Conservation (phyloP, 306 rosid genomes). For the Bauhinia variegata region DNA sequence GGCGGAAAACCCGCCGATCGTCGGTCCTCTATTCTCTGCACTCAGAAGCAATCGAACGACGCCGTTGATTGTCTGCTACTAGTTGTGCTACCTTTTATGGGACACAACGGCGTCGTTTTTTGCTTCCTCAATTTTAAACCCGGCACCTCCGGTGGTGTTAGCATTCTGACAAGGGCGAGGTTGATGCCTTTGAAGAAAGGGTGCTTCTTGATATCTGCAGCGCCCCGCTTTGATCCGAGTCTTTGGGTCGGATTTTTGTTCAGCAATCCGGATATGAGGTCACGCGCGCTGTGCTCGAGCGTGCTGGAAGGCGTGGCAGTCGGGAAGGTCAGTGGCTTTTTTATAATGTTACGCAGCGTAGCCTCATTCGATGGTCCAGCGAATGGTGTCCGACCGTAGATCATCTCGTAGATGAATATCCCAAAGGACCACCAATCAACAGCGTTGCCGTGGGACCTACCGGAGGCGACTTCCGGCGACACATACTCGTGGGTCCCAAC, state of each 20-base stretch:
- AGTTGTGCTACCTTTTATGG: too few species aligned
- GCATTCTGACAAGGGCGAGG: too few species aligned
- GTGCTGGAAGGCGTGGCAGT: constrained; percentile 47
- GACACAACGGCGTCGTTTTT: too few species aligned
- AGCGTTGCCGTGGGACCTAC: constrained; percentile 95
- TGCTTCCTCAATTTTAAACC: too few species aligned
- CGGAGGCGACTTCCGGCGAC: constrained; percentile 93
- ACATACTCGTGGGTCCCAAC: constrained; percentile 98
- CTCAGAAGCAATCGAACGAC: constrained; percentile 47
- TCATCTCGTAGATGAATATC: constrained; percentile 77
- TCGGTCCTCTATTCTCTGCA: not conserved
- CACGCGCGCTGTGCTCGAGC: constrained; percentile 83
- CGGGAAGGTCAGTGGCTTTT: constrained; percentile 66
- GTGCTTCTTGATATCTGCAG: too few species aligned
- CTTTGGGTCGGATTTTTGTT: too few species aligned
- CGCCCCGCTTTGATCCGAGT: too few species aligned
- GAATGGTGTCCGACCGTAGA: constrained; percentile 89
- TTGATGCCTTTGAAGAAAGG: too few species aligned
- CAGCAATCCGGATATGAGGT: constrained; percentile 39
- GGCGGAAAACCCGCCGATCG: constrained; percentile 30
- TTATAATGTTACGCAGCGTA: constrained; percentile 67
- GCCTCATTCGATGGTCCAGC: constrained; percentile 74
- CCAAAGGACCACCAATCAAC: constrained; percentile 99
- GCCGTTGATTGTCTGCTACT: too few species aligned
- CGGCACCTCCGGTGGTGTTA: too few species aligned